phyloP scores from a whole-genome alignment of 1,284 basidiomycete species.

The Bondarzewia mesenterica region DNA sequence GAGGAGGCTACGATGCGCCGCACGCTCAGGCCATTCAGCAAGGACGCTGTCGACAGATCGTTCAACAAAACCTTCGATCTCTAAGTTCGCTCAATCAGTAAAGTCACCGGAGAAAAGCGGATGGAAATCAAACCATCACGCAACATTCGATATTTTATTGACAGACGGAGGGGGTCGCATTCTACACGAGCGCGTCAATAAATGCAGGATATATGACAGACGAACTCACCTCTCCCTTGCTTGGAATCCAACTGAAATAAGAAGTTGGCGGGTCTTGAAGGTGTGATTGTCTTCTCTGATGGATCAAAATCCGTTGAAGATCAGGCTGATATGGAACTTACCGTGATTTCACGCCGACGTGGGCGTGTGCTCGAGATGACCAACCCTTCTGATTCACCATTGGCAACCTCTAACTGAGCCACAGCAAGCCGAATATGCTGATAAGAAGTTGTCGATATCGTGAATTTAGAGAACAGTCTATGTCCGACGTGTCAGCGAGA shows the following conservation, averaged over 20 bases:
- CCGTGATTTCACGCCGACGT: slow-evolving; percentile 25
- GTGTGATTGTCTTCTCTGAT: slow-evolving; percentile 54
- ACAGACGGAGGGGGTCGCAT: slow-evolving; percentile 52
- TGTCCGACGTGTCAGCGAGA: slow-evolving; percentile 2
- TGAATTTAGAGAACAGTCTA: slow-evolving; percentile 76
- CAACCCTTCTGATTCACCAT: slow-evolving; percentile 33
- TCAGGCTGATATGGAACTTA: slow-evolving; percentile 10
- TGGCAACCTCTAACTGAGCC: slow-evolving; percentile 41
- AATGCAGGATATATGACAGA: not conserved
- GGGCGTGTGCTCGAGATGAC: slow-evolving; percentile 40
- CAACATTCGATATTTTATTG: slow-evolving; percentile 63
- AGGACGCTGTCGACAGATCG: slow-evolving; percentile 36
- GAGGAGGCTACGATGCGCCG: slow-evolving; percentile 29
- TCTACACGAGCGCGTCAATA: slow-evolving; percentile 27
- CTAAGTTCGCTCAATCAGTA: slow-evolving; percentile 25
- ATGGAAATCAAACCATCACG: slow-evolving; percentile 49
- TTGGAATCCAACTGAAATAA: slow-evolving; percentile 62
- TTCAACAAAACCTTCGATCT: slow-evolving; percentile 54
- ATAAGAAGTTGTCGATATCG: slow-evolving; percentile 63
- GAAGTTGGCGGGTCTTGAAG: slow-evolving; percentile 60
- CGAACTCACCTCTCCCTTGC: slow-evolving; percentile 21
- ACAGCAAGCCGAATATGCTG: slow-evolving; percentile 64
- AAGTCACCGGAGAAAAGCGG: not conserved
- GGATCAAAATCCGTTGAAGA: slow-evolving; percentile 2
- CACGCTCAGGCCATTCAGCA: slow-evolving; percentile 20